Evolutionary conservation across 2,329 filamentous ascomycete genomes (phyloP).

Genomic region (Escovopsis sp.): DNA sequence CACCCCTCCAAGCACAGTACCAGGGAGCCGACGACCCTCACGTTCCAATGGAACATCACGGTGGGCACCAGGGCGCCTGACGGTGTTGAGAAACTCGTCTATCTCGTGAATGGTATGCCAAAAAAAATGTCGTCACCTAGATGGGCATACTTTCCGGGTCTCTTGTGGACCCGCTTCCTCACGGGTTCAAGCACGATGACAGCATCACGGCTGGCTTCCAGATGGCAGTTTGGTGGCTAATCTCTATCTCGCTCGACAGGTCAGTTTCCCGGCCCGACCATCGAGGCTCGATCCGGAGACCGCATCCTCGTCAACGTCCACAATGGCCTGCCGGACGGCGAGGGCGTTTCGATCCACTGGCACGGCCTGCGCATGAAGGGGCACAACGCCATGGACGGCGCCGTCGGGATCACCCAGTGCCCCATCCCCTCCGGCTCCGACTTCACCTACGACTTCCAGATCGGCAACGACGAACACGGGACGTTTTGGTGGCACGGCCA

Average conservation of each 20-base stretch:
- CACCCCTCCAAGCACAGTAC: constrained; percentile 7
- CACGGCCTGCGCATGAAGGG: constrained; percentile 63
- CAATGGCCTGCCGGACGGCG: constrained; percentile 42
- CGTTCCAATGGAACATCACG: constrained; percentile 11
- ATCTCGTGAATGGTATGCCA: constrained; percentile 12
- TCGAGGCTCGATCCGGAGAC: constrained; percentile 58
- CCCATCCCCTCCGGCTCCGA: constrained; percentile 35
- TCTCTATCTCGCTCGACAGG: constrained; percentile 7
- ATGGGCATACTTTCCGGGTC: no score
- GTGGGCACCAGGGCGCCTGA: constrained; percentile 8
- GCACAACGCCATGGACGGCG: constrained; percentile 54
- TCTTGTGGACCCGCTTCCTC: neutral
- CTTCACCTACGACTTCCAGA: constrained; percentile 41
- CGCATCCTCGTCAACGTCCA: constrained; percentile 51
- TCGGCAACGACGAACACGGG: constrained; percentile 39
- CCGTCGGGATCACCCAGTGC: constrained; percentile 33
- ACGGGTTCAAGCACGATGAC: neutral
- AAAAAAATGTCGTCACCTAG: no score
- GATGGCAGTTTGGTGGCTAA: no score
- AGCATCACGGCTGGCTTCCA: no score
- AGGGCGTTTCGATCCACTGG: constrained; percentile 54
- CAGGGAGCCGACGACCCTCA: constrained; percentile 6
- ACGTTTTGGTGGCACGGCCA: constrained; percentile 48
- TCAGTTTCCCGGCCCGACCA: constrained; percentile 54
- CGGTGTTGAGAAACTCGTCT: constrained; percentile 13